These are phyloP conservation scores for Harrya chromipes DNA, from an alignment of 768 basidiomycete genomes.

Conservation along the genomic window DNA sequence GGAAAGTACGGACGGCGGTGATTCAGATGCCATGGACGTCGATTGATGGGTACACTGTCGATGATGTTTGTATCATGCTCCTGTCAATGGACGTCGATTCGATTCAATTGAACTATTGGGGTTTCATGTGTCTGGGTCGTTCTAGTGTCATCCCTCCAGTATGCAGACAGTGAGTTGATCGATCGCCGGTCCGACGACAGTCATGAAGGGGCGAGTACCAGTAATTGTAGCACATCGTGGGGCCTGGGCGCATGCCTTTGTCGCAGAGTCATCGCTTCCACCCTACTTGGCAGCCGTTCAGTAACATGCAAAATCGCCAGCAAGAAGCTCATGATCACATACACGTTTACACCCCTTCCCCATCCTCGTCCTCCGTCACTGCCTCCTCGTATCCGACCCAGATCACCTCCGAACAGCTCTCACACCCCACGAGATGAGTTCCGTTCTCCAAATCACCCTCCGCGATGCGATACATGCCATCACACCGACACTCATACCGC, in stretches of 20 bases:
- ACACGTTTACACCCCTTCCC: background rate
- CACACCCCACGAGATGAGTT: conserved; percentile 70
- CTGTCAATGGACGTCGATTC: too few species aligned
- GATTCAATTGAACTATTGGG: too few species aligned
- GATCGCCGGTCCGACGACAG: too few species aligned
- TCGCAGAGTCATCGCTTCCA: background rate
- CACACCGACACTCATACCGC: conserved; percentile 70
- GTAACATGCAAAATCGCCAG: background rate
- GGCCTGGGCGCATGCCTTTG: too few species aligned
- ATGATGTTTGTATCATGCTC: too few species aligned
- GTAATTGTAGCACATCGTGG: too few species aligned
- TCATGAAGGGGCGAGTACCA: too few species aligned
- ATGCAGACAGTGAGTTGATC: too few species aligned
- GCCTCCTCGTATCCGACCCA: conserved; percentile 81
- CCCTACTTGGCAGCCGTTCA: background rate
- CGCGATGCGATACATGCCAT: conserved; percentile 59
- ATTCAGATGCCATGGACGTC: conserved; percentile 27
- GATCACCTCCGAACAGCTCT: conserved; percentile 74
- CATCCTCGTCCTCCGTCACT: conserved; percentile 27
- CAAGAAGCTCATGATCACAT: background rate
- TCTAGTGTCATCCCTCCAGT: too few species aligned
- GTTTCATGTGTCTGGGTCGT: too few species aligned
- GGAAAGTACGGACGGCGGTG: conserved; percentile 19
- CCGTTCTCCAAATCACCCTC: conserved; percentile 62
- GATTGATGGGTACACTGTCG: conserved; percentile 20